Evolutionary conservation across 176 grass and related monocot species (phyloP).

Genomic region (Olyra latifolia): DNA sequence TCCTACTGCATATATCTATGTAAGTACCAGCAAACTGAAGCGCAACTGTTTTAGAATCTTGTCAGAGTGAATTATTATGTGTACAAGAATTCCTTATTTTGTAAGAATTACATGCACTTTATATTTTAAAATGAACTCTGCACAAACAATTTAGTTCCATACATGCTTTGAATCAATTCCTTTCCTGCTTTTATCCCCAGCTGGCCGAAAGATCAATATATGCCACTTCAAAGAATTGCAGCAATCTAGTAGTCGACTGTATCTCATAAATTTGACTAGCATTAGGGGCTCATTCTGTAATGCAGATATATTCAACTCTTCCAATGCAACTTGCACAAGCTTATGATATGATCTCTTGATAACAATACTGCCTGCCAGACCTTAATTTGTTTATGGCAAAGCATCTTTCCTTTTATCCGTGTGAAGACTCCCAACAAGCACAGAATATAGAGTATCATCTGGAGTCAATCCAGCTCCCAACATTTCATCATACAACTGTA

Average conservation of each 20-base stretch:
- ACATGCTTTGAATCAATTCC: background rate
- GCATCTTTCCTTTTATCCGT: slow-evolving; percentile 19
- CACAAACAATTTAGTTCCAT: background rate
- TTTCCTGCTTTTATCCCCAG: background rate
- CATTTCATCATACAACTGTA: slow-evolving; percentile 75
- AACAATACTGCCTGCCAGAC: slow-evolving; percentile 5
- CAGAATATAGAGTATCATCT: slow-evolving; percentile 70
- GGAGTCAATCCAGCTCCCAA: slow-evolving; percentile 62
- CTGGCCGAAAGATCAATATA: background rate
- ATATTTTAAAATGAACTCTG: background rate
- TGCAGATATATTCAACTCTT: background rate
- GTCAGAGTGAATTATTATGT: background rate
- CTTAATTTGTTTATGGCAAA: slow-evolving; percentile 18
- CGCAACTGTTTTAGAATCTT: background rate
- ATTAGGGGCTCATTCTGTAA: background rate
- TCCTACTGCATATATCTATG: background rate
- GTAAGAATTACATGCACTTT: background rate
- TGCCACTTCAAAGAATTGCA: background rate
- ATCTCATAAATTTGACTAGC: background rate
- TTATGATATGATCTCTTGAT: background rate
- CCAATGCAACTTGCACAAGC: background rate
- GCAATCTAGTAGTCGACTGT: background rate
- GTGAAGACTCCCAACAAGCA: slow-evolving; percentile 79
- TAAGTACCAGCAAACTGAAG: slow-evolving; percentile 18
- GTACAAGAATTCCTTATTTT: slow-evolving; percentile 15